Evolutionary conservation across 495 filamentous ascomycete genomes (phyloP).

Genomic region (Aspergillus diversus): DNA sequence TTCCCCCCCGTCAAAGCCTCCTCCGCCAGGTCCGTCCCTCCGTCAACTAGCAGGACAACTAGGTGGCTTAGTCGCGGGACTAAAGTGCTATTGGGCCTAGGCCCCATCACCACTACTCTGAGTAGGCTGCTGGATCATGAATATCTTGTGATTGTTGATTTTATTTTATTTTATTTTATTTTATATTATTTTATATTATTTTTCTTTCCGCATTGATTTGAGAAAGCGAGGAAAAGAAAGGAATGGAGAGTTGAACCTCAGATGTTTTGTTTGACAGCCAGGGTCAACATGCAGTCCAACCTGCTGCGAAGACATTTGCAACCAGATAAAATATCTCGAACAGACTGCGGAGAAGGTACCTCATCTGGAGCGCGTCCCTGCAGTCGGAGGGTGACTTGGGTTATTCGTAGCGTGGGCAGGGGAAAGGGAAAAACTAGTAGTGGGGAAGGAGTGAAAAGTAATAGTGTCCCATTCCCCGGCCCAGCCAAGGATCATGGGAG

Average conservation of each 20-base stretch:
- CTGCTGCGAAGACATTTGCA: constrained; percentile 16
- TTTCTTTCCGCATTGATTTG: neutral
- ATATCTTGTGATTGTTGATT: constrained; percentile 1
- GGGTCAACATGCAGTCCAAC: constrained; percentile 24
- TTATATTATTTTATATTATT: neutral
- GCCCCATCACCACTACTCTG: neutral
- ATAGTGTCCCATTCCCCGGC: constrained; percentile 5
- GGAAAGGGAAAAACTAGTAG: neutral
- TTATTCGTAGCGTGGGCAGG: too few relatives aligned
- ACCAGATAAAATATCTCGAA: neutral
- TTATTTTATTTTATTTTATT: neutral
- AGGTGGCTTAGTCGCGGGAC: constrained; percentile 1
- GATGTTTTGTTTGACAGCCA: constrained; percentile 1
- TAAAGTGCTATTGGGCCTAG: constrained; percentile 4
- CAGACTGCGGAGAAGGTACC: neutral
- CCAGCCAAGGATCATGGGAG: constrained; percentile 16
- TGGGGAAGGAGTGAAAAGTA: constrained; percentile 5
- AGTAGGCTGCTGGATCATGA: neutral
- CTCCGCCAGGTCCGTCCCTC: constrained; percentile 26
- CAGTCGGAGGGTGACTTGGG: too few relatives aligned
- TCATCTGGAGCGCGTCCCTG: neutral
- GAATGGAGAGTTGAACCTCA: too few relatives aligned
- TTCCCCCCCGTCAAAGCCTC: constrained; percentile 16
- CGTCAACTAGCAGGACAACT: constrained; percentile 24
- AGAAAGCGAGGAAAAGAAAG: too few relatives aligned